A percentile compares a stretch with the other conserved stretches of the same genome.
Conservation (phyloP, 805 yeast species). For the Kluyveromyces nonfermentans region DNA sequence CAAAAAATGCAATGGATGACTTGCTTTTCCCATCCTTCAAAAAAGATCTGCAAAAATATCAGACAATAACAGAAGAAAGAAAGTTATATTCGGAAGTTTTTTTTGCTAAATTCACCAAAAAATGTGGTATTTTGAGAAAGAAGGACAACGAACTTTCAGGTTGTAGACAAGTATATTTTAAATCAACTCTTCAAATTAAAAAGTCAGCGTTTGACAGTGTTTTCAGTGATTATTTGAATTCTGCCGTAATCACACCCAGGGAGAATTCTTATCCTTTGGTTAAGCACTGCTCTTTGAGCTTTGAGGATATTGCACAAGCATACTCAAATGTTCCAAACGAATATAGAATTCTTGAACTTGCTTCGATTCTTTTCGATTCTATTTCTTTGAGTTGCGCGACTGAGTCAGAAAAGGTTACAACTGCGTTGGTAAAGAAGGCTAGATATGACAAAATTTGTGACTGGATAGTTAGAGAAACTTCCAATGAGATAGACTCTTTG, state of each 20-base stretch:
- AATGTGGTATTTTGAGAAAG: conserved; percentile 13
- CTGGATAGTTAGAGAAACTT: conserved; percentile 48
- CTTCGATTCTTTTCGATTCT: conserved; percentile 54
- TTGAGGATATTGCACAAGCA: conserved; percentile 17
- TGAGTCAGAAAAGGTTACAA: conserved; percentile 15
- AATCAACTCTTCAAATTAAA: conserved; percentile 5
- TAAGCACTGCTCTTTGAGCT: conserved; percentile 28
- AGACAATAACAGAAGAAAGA: conserved; percentile 23
- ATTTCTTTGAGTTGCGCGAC: conserved; percentile 14
- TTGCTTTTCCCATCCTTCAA: conserved; percentile 36
- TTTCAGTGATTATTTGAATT: conserved; percentile 18
- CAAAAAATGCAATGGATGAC: conserved; percentile 9
- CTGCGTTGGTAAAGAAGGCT: conserved; percentile 23
- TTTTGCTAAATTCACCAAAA: conserved; percentile 18
- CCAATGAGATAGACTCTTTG: conserved; percentile 28
- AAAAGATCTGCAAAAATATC: conserved; percentile 20
- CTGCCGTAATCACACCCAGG: conserved; percentile 21
- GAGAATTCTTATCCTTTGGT: conserved; percentile 32
- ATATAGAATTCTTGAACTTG: conserved; percentile 41
- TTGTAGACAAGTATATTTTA: neutral
- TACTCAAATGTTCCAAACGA: conserved; percentile 12
- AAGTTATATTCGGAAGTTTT: conserved; percentile 15
- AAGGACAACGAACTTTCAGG: conserved; percentile 3
- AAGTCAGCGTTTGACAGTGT: conserved; percentile 9
- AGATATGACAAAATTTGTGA: conserved; percentile 39